These are phyloP conservation scores for Phylloporus rhodoxanthus DNA, from an alignment of 768 basidiomycete species.

Conservation along the genomic window DNA sequence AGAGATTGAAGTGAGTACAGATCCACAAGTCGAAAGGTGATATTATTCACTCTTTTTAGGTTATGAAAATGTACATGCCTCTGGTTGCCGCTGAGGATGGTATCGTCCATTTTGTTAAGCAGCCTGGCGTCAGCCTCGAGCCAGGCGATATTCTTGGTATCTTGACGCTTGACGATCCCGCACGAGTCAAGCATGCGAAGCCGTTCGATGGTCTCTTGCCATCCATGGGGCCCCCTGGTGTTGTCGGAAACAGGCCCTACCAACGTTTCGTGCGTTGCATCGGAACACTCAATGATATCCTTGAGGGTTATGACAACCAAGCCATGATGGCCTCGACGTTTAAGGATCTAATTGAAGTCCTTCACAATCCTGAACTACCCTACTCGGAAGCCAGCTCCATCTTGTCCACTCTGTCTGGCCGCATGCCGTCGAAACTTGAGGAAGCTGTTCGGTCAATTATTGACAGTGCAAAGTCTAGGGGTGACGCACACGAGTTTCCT, in stretches of 20 bases:
- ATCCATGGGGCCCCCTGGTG: conserved; percentile 75
- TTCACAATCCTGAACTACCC: conserved; percentile 82
- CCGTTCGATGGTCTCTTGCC: conserved; percentile 95
- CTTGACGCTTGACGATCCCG: conserved; percentile 90
- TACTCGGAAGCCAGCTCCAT: conserved; percentile 81
- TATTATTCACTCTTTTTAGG: conserved; percentile 36
- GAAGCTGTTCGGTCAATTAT: conserved; percentile 75
- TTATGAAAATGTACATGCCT: conserved; percentile 99
- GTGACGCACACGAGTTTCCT: conserved; percentile 81
- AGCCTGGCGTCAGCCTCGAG: conserved; percentile 93
- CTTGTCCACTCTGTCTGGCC: conserved; percentile 83
- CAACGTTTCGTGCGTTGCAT: conserved; percentile 75
- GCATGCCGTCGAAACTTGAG: conserved; percentile 89
- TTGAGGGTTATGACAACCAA: conserved; percentile 96
- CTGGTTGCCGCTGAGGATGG: conserved; percentile 93
- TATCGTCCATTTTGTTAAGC: conserved; percentile 91
- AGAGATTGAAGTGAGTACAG: conserved; percentile 78
- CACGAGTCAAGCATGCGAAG: conserved; percentile 95
- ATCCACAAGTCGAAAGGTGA: not conserved
- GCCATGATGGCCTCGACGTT: conserved; percentile 81
- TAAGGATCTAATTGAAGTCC: conserved; percentile 77
- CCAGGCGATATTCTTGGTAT: conserved; percentile 98
- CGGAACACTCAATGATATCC: conserved; percentile 78
- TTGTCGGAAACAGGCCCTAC: conserved; percentile 84
- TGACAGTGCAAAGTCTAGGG: conserved; percentile 69